Evolutionary conservation across 2,329 filamentous ascomycete species (phyloP), one percentile per base, ranked within the genome.

Genomic region (Coccinonectria pachysandricola): DNA sequence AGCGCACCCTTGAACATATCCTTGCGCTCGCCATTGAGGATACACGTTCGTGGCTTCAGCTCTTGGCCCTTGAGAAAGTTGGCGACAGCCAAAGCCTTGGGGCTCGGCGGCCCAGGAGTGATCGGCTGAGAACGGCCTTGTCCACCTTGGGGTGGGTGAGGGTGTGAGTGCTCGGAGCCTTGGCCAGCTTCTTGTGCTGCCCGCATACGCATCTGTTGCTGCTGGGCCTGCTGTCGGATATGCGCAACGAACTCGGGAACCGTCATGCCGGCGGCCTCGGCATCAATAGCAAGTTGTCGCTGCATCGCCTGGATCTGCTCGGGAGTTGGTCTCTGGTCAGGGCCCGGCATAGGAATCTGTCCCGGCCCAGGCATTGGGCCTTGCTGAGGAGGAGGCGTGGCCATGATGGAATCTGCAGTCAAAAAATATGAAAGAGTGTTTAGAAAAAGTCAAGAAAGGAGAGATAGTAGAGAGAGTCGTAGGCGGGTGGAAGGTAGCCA

Each of bases 1-100:
- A n/a, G 14, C 8, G 15, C 64, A 88, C 85, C 86, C 68, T 79
- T 81, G 59, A 98, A 96, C 83, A 98, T 92, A 41, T 98, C 88
- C 61, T 94, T 96, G 48, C 91, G 75, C 67, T 95, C 87, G 46
- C 91, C 91, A 41, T 95, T 87, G 40, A 96, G 71, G 39, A 98
- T 92, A 53, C 83, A 88, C 11, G 87, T 95, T 37, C 91, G 71
- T 11, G 73, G 69, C 69, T 98, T 98, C 39, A 98, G 62, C 33
- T 91, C 74, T 59, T 95, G 87, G 32, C 70, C 57, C 42, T 77
- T 76, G 33, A 98, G 62, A 59, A 93, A 98, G 48, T 84, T 79
- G 41, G 91, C 92, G 28, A 98, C 71, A 7, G 87, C 86, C 23
- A 96, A 60, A 12, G 86, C 87, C 48, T 86, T 76, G 19, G 88